phyloP scores from a whole-genome alignment of 257 asterid genomes.

The Prunella vulgaris region DNA sequence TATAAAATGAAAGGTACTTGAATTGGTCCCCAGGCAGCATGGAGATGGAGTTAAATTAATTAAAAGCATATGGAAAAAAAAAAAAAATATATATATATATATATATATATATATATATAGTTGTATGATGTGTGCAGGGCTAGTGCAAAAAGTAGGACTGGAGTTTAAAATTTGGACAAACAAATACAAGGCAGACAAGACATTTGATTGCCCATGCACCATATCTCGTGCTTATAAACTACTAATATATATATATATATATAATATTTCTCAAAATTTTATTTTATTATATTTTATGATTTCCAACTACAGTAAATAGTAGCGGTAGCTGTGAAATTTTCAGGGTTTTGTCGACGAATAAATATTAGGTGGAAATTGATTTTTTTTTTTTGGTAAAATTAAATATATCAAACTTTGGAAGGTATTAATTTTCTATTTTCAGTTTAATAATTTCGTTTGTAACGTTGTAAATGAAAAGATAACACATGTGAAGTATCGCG shows the following conservation, averaged over 20 bases:
- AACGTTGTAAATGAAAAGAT: too few species aligned
- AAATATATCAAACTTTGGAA: too few species aligned
- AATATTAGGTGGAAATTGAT: not conserved
- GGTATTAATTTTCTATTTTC: not conserved
- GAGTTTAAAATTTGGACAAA: constrained; percentile 5
- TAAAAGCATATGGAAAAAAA: not conserved
- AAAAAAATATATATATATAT: too few species aligned
- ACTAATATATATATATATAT: not conserved
- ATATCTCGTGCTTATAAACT: constrained; percentile 11
- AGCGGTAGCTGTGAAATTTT: not conserved
- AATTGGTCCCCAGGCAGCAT: constrained; percentile 13
- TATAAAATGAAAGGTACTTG: constrained; percentile 7
- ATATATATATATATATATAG: too few species aligned
- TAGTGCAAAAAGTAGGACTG: constrained; percentile 22
- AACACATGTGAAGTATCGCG: too few species aligned
- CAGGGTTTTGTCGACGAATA: constrained; percentile 10
- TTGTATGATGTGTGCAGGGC: constrained; percentile 13
- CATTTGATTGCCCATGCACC: constrained; percentile 30
- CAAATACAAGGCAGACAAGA: constrained; percentile 23
- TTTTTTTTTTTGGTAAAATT: not conserved
- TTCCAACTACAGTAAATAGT: not conserved
- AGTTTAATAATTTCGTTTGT: too few species aligned
- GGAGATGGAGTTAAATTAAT: not conserved
- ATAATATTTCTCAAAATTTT: not conserved
- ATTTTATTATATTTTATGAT: not conserved